phyloP scores from a whole-genome alignment of 1,284 basidiomycete species.

The Vanrija pseudolonga region DNA sequence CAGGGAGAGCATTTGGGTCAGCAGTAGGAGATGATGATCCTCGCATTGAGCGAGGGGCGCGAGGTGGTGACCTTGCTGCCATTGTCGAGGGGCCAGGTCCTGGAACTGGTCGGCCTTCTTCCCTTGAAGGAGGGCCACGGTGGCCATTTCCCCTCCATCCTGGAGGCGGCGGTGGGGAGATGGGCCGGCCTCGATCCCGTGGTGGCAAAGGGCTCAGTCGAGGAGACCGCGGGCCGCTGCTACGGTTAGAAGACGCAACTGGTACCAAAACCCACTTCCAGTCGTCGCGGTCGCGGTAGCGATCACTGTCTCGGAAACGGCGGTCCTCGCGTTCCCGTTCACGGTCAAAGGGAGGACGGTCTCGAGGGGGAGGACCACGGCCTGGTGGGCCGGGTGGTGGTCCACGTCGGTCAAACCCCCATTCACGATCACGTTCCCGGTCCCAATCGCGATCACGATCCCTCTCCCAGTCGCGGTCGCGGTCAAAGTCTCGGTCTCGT shows the following conservation, averaged over 20 bases:
- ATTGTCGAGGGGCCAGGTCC: conserved; percentile 18
- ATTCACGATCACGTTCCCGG: conserved; percentile 6
- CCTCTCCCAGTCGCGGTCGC: background rate
- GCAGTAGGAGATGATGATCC: conserved; percentile 2
- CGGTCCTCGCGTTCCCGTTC: conserved; percentile 13
- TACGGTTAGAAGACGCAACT: too few species aligned
- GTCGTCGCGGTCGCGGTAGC: conserved; percentile 3
- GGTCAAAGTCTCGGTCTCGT: conserved; percentile 2
- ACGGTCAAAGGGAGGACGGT: conserved; percentile 1
- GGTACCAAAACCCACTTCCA: too few species aligned
- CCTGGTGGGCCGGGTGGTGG: too few species aligned
- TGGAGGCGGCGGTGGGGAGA: too few species aligned
- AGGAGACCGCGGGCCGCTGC: too few species aligned
- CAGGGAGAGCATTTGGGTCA: background rate
- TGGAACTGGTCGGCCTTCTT: background rate
- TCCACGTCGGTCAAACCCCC: conserved; percentile 4
- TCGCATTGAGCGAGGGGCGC: conserved; percentile 26
- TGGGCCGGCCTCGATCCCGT: too few species aligned
- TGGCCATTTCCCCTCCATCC: too few species aligned
- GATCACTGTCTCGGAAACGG: conserved; percentile 7
- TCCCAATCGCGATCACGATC: conserved; percentile 4
- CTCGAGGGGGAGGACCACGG: background rate
- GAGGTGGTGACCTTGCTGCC: conserved; percentile 15
- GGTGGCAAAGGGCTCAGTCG: too few species aligned
- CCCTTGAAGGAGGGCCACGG: too few species aligned